These are phyloP conservation scores for Termitomyces sp. DNA, from an alignment of 768 basidiomycete genomes.

Conservation along the genomic window DNA sequence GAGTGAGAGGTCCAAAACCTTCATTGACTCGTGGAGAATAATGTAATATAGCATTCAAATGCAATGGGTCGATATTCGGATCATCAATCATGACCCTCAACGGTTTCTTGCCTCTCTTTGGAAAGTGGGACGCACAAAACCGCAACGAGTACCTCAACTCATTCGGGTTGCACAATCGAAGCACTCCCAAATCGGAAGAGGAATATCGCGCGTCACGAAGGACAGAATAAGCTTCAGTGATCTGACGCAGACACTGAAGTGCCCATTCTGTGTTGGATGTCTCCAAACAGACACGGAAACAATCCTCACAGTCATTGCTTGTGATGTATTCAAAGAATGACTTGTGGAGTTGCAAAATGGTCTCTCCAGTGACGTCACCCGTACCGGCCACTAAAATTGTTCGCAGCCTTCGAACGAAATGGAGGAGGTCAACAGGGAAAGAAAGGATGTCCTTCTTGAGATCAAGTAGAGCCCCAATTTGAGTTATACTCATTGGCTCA, in stretches of 20 bases:
- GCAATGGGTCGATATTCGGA: background rate
- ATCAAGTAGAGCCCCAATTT: background rate
- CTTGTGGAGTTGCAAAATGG: background rate
- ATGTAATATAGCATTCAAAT: background rate
- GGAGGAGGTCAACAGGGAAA: background rate
- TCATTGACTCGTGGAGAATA: background rate
- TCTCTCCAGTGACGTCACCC: background rate
- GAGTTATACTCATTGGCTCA: background rate
- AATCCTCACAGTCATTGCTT: background rate
- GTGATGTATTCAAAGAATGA: slow-evolving; percentile 8
- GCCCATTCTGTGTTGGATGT: background rate
- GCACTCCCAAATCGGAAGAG: background rate
- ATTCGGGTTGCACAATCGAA: background rate
- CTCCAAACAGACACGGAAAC: slow-evolving; percentile 1
- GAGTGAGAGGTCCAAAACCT: background rate
- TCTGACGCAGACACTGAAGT: background rate
- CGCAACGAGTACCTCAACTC: background rate
- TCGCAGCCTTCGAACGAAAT: slow-evolving; percentile 3
- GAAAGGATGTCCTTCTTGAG: background rate
- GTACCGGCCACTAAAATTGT: background rate
- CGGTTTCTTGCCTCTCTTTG: background rate
- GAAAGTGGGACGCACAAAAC: slow-evolving; percentile 5
- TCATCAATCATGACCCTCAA: background rate
- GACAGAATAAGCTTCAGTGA: background rate
- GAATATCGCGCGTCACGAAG: background rate